Conservation (phyloP, 345 rosid genomes). For the Gynandropsis gynandra region DNA sequence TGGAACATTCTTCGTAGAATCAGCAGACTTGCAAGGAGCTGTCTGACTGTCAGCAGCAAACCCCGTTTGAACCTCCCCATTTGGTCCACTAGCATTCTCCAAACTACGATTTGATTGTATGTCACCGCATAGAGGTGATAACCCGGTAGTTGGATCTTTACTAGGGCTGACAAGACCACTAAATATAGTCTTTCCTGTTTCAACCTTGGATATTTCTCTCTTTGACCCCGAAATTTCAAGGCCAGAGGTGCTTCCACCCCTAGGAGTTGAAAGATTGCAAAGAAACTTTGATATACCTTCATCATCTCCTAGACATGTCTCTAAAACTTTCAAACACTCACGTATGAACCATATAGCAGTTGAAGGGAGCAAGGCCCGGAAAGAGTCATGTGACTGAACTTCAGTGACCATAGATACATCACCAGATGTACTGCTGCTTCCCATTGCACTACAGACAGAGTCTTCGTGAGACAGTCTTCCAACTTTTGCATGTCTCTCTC, state of each 20-base stretch:
- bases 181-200: conserved; percentile 46
- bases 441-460: conserved; percentile 51
- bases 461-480: conserved; percentile 72
- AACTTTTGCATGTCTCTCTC: conserved; percentile 70
- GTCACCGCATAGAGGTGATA: conserved; percentile 29
- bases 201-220: conserved; percentile 45
- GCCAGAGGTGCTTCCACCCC: conserved; percentile 28
- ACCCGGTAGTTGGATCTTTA: conserved; percentile 33
- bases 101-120: conserved; percentile 26
- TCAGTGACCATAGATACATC: conserved; percentile 35
- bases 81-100: conserved; percentile 33
- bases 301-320: conserved; percentile 56
- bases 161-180: conserved; percentile 47
- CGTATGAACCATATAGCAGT: conserved; percentile 49
- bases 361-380: conserved; percentile 39
- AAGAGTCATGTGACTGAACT: conserved; percentile 24
- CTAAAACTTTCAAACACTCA: conserved; percentile 74
- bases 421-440: conserved; percentile 36
- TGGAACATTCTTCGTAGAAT: conserved; percentile 30
- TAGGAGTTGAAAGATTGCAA: conserved; percentile 27
- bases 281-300: conserved; percentile 39
- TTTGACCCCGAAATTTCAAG: conserved; percentile 47
- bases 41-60: conserved; percentile 26
- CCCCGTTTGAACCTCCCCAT: conserved; percentile 27
- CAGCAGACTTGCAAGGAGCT: conserved; percentile 25